Evolutionary conservation across 2,329 filamentous ascomycete genomes (phyloP).

Genomic region (Stagonosporopsis cucurbitacearum): DNA sequence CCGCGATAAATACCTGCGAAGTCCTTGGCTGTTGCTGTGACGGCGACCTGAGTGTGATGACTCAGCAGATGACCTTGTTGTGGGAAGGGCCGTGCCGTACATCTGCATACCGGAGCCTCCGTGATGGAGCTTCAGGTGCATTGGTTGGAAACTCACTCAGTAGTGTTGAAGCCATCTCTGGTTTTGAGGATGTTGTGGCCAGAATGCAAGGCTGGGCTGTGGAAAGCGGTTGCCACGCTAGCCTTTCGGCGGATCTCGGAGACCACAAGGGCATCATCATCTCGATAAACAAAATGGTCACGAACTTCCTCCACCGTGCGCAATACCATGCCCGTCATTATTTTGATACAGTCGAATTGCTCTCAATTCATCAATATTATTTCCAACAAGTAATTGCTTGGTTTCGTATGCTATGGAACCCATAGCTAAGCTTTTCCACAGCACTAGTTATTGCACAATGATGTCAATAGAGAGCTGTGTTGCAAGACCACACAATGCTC

Average conservation of each 20-base stretch:
- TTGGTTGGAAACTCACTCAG: neutral
- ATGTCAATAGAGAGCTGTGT: too few species aligned
- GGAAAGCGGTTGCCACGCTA: neutral
- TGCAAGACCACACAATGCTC: too few species aligned
- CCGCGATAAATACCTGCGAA: slow-evolving; percentile 60
- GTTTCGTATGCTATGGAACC: too few species aligned
- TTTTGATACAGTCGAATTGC: neutral
- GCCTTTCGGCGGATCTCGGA: neutral
- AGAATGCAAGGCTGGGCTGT: neutral
- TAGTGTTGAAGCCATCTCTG: slow-evolving; percentile 9
- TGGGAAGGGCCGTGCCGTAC: slow-evolving; percentile 1
- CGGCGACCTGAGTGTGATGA: slow-evolving; percentile 35
- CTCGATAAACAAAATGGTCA: neutral
- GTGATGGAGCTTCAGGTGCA: slow-evolving; percentile 6
- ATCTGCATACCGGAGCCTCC: slow-evolving; percentile 14
- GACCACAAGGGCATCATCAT: neutral
- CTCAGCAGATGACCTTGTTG: neutral
- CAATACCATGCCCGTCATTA: too few species aligned
- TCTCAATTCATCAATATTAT: neutral
- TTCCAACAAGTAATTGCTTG: neutral
- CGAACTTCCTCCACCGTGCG: neutral
- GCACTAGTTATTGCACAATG: too few species aligned
- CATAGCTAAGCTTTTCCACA: too few species aligned
- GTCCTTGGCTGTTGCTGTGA: slow-evolving; percentile 48
- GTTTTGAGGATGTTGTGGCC: neutral